Evolutionary conservation across 345 rosid genomes (phyloP), one percentile per base, ranked within the genome.

Genomic region (Lepidium didymum): DNA sequence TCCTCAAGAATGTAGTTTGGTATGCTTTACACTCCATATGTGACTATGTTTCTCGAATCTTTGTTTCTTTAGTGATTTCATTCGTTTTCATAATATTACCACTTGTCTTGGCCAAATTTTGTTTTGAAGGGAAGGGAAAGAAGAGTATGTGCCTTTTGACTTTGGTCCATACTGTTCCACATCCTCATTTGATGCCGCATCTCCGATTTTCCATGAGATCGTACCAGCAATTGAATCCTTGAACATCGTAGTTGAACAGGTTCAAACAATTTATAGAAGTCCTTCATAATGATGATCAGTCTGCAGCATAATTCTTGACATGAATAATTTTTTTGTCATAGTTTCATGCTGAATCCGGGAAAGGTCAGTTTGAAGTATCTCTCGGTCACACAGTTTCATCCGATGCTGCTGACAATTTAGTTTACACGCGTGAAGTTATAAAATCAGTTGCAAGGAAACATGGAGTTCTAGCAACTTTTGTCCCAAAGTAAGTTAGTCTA

Each of bases 331-430:
- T n/a, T 21, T 10, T 47, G 37, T 27, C 46, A 43, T 51, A 93
- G 98, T 62, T 93, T 53, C 98, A 90, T 74, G 81, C 88, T 18
- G 98, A 93, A 83, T 79, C 92, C 68, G 98, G 94, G 66, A 86
- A 85, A 77, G 98, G 98, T 61, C 98, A 93, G 74, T 87, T 82
- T 80, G 98, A 93, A 80, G 43, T 90, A 29, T 86, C 91, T 55
- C 45, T 93, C 53, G 97, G 85, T 49, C 82, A 93, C 74, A 76
- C 81, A 40, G 23, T 79, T 21, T 74, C 89, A 68, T 33, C 73
- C 11, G n/a, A 40, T 46, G 88, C 98, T 62, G 96, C 98, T 10
- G 96, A 93, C 70, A 82, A 88, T 56, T 79, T 93, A 77, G 84
- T 93, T 53, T 90, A 78, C 74, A 70, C 89, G 4, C 97, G 92